These are phyloP conservation scores for Aspergillus tubingensis DNA, from an alignment of 2,329 filamentous ascomycete species.

Conservation along the genomic window DNA sequence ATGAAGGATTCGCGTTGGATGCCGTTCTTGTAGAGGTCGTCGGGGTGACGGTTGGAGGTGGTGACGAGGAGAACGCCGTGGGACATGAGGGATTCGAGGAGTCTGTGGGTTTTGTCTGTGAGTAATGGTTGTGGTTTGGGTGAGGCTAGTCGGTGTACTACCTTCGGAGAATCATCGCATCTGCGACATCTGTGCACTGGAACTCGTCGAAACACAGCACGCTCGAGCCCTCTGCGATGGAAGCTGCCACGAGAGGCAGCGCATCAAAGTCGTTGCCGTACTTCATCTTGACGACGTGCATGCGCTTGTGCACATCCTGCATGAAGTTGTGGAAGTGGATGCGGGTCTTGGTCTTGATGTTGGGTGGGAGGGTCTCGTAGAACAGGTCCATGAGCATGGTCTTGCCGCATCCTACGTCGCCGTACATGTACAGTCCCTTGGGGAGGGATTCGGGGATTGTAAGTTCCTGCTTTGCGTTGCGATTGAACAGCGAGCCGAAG, in stretches of 20 bases:
- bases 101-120: conserved; percentile 37
- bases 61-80: conserved; percentile 96
- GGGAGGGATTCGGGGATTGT: conserved; percentile 73
- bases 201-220: conserved; percentile 99
- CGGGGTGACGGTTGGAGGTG: conserved; percentile 93
- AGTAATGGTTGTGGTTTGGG: conserved; percentile 16
- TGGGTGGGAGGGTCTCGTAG: conserved; percentile 82
- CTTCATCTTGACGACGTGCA: conserved; percentile 87
- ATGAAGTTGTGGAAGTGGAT: conserved; percentile 99
- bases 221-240: conserved; percentile 80
- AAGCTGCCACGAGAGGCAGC: conserved; percentile 89
- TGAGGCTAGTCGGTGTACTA: conserved; percentile 27
- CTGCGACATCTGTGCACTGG: conserved; percentile 96
- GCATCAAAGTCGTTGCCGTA: conserved; percentile 88
- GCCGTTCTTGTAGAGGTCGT: conserved; percentile 96
- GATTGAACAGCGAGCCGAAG: conserved; percentile 51
- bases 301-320: conserved; percentile 90
- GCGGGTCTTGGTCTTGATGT: conserved; percentile 79
- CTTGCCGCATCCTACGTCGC: conserved; percentile 95
- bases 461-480: conserved; percentile 33
- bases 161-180: conserved; percentile 94
- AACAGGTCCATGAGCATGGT: conserved; percentile 99
- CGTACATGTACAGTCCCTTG: conserved; percentile 89
- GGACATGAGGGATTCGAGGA: conserved; percentile 89
- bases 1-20: conserved; percentile 95